Base-by-base conservation (phyloP, 129 eudicot species). In the Arctium lappa region DNA sequence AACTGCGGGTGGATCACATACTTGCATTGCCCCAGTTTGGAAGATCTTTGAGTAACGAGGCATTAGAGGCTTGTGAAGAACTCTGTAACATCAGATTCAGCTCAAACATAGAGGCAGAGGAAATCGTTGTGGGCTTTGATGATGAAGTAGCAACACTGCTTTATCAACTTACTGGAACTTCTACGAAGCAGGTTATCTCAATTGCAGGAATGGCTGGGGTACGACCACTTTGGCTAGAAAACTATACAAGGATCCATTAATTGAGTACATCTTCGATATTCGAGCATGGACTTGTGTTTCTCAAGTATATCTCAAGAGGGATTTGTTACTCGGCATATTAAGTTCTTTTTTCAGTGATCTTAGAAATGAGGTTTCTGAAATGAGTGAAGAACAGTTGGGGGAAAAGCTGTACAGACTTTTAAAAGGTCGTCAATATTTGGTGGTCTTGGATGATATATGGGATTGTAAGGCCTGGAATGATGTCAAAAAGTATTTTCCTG, bases 401-500 rank as follows among this genome's bases (percentile, higher is more conserved):
- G 79, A 82, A 44, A 69, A 48, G 72, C 7, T 82, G 46, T 72
- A 72, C 50, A 39, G 74, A 46, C 6, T 1, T 3, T 65, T 65
- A 65, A 65, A 65, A 10, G 31, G 71, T 65, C 71, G 9, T 65
- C 18, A 18, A 65, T 22, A 18, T 65, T 65, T 65, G 33, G 71
- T 65, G 33, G 71, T 65, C 27, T 22, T 22, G 27, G 71, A 69
- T 69, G 73, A 69, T 27, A 69, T 69, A 3, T 69, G 73, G 36
- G 39, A 69, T 69, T 69, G 12, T 69, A 10, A 30, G 73, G 39
- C 36, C 15, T 69, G 11, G 32, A 8, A 65, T 27, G 71, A 65
- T 65, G 31, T 86, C 15, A 46, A 12, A 65, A 74, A 29, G 11
- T 80, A 34, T 65, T 68, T 85, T 46, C 77, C 88, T 32, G 78